These are phyloP conservation scores for Sequoia sempervirens DNA, from an alignment of 75 land plant species.

Conservation along the genomic window DNA sequence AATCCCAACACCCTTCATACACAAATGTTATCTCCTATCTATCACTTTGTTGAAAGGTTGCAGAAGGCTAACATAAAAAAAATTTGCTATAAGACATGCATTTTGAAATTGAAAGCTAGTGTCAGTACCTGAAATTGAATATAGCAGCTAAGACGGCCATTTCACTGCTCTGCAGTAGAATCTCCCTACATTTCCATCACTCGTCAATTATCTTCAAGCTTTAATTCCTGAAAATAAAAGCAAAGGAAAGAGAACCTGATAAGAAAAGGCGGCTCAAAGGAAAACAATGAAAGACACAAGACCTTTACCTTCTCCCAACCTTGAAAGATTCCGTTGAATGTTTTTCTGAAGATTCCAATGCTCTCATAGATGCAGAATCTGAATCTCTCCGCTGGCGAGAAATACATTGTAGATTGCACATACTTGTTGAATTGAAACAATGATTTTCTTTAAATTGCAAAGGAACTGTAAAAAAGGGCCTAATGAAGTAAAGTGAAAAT, in stretches of 20 bases:
- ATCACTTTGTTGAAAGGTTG: not conserved
- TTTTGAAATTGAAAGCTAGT: not conserved
- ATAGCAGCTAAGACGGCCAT: constrained; percentile 56
- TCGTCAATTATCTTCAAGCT: constrained; percentile 1
- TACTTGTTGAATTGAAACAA: not conserved
- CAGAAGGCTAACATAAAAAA: not conserved
- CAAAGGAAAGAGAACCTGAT: not conserved
- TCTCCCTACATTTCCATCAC: constrained; percentile 33
- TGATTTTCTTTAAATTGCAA: not conserved
- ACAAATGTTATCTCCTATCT: not conserved
- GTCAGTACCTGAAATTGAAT: constrained; percentile 47
- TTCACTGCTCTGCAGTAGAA: constrained; percentile 54
- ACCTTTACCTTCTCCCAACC: constrained; percentile 9
- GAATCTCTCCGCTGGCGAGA: constrained; percentile 1
- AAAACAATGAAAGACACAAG: not conserved
- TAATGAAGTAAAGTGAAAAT: constrained; percentile 1
- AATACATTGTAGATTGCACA: not conserved
- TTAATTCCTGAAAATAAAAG: constrained; percentile 1
- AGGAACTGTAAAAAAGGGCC: not conserved
- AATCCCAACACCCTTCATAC: not conserved
- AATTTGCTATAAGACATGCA: not conserved
- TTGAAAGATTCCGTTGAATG: not conserved
- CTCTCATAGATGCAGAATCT: not conserved
- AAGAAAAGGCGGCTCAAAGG: not conserved
- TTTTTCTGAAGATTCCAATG: constrained; percentile 6